Conservation (phyloP, 495 filamentous ascomycete species). For the Collariella sp. region DNA sequence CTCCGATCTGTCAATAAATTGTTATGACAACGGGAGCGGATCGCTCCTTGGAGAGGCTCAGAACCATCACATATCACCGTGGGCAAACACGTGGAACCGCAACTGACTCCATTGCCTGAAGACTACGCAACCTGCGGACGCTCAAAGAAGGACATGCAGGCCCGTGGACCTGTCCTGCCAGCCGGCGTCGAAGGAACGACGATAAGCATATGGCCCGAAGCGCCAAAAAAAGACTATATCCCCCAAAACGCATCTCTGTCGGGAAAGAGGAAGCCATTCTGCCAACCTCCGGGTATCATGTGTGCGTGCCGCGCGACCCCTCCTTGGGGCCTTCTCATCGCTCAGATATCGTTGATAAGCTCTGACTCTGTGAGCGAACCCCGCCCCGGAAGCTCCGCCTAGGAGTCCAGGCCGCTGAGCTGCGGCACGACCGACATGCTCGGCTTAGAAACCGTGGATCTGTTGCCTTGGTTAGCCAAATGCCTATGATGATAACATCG, state of each 20-base stretch:
- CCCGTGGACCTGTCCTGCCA: conserved; percentile 13
- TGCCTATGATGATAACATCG: no score
- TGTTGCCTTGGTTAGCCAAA: conserved; percentile 11
- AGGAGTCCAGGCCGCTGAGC: conserved; percentile 12
- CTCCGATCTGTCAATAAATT: no score
- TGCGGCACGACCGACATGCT: conserved; percentile 28
- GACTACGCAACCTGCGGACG: conserved; percentile 16
- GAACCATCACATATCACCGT: no score
- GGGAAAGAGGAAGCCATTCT: conserved; percentile 14
- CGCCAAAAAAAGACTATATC: conserved; percentile 14
- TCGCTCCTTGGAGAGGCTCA: no score
- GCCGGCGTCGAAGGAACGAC: conserved; percentile 16
- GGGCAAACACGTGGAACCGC: neutral
- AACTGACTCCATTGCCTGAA: conserved; percentile 22
- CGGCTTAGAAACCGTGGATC: conserved; percentile 71
- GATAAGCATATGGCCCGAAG: conserved; percentile 15
- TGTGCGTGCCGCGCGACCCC: conserved; percentile 17
- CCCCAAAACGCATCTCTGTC: conserved; percentile 5
- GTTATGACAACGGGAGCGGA: no score
- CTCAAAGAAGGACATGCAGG: conserved; percentile 23
- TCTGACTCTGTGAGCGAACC: neutral
- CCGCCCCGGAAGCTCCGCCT: conserved; percentile 13
- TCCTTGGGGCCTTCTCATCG: conserved; percentile 7
- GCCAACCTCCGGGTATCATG: conserved; percentile 27
- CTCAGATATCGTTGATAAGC: conserved; percentile 14